Evolutionary conservation across 805 yeast species (phyloP), one percentile per base, ranked within the genome.

Genomic region (Candida sithepensis): DNA sequence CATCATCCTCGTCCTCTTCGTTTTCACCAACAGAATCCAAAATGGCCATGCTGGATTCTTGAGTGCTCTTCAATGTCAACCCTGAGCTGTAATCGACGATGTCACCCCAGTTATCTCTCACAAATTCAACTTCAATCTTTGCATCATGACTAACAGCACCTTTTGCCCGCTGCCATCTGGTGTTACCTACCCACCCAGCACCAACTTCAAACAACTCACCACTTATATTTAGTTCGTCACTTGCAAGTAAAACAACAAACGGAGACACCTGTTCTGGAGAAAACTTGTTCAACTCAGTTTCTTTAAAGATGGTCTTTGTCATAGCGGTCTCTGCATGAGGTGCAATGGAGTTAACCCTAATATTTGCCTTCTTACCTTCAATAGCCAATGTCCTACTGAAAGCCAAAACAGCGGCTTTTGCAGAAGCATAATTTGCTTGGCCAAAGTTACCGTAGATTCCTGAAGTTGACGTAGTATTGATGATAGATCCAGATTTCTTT

Each of bases 391-490:
- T 85, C 68, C 79, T 82, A 37, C 96, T 78, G 57, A 92, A 78
- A 16, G 96, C 96, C 42, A 90, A 70, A 53, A 92, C 81, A 21
- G 89, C 97, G 44, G 87, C 81, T 72, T 92, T 92, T 41, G 98
- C 97, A 28, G 97, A 82, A 19, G 96, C 84, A 68, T 92, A 92
- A 73, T 92, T 92, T 37, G 97, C 88, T 72, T 92, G 99, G 44
- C 99, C 99, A 71, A 92, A 92, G 73, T 86, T 89, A 54, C 99
- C 99, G 68, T 92, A 92, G 57, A 92, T 90, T 55, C 98, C 99
- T 2, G 97, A 90, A 9, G 98, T 92, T 18, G 97, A 90, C 21
- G 97, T 79, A 40, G 96, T 88, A 69, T 92, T 92, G 56, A 92
- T 79, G 47, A 92, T 84, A 54, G 81, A 77, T 57, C 98, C 97